These are phyloP conservation scores for Backusella sp. DNA, from an alignment of 192 early-diverging fungal species.

Conservation along the genomic window DNA sequence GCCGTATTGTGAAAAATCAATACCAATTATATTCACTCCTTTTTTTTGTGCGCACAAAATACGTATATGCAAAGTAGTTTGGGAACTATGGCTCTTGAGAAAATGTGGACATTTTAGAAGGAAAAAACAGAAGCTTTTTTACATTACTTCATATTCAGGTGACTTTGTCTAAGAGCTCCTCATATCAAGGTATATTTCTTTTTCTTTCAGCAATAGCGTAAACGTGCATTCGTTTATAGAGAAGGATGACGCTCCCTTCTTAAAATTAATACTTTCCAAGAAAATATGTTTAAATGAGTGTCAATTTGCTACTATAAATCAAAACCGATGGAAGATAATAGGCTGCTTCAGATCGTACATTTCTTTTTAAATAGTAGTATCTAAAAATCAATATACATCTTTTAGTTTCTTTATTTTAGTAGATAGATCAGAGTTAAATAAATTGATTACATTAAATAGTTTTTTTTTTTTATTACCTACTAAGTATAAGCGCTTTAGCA, in stretches of 20 bases:
- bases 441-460: too few species aligned
- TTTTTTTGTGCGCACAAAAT: not conserved
- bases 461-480: too few species aligned
- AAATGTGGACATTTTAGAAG: not conserved
- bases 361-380: not conserved
- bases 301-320: not conserved
- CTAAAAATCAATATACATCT: not conserved
- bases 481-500: too few species aligned
- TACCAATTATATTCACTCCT: not conserved
- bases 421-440: not conserved
- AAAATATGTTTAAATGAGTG: not conserved
- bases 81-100: not conserved
- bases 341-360: not conserved
- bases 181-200: not conserved
- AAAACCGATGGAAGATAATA: not conserved
- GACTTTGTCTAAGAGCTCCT: not conserved
- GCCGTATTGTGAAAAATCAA: not conserved
- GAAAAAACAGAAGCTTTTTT: not conserved
- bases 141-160: not conserved
- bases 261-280: not conserved
- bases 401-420: not conserved
- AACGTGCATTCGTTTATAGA: not conserved
- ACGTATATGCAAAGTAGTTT: not conserved
- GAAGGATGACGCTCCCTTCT: not conserved
- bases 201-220: not conserved